These are phyloP conservation scores for Arthrobotrys megalospora DNA, from an alignment of 2,329 filamentous ascomycete genomes.

Conservation along the genomic window DNA sequence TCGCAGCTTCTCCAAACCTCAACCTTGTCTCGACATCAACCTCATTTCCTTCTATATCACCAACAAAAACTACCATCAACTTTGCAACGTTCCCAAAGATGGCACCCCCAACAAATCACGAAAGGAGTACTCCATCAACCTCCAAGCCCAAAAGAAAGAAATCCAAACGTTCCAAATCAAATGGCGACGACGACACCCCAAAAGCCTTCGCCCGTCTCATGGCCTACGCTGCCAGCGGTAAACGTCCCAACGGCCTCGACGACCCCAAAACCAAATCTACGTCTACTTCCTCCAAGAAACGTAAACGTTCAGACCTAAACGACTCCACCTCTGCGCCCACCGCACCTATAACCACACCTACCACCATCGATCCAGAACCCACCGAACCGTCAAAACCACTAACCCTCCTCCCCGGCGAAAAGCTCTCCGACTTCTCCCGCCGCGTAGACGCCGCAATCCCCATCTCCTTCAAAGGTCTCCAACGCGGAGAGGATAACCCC, in stretches of 20 bases:
- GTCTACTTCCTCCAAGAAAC: conserved; percentile 69
- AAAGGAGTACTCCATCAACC: conserved; percentile 25
- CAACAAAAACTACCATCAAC: neutral
- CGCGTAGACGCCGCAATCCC: conserved; percentile 89
- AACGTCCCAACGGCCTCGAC: conserved; percentile 77
- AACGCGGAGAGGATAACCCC: conserved; percentile 65
- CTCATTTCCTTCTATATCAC: neutral
- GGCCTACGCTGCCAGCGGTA: conserved; percentile 78
- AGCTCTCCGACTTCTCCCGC: conserved; percentile 82
- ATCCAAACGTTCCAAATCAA: conserved; percentile 59
- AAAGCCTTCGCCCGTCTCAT: conserved; percentile 89
- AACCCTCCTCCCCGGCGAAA: conserved; percentile 81
- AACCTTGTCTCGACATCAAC: neutral
- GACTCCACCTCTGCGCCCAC: conserved; percentile 4
- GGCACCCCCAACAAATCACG: conserved; percentile 51
- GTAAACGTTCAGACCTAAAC: conserved; percentile 66
- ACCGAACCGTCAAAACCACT: conserved; percentile 61
- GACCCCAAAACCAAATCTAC: conserved; percentile 71
- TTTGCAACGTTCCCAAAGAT: conserved; percentile 8
- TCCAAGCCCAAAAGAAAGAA: conserved; percentile 29
- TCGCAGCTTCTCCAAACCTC: conserved; percentile 25
- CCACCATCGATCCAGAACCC: conserved; percentile 63
- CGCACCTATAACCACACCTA: neutral
- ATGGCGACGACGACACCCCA: conserved; percentile 81
- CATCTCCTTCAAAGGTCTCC: conserved; percentile 74